Evolutionary conservation across 768 basidiomycete genomes (phyloP), one percentile per base, ranked within the genome.

Genomic region (Cantharellus cinnabarinus): DNA sequence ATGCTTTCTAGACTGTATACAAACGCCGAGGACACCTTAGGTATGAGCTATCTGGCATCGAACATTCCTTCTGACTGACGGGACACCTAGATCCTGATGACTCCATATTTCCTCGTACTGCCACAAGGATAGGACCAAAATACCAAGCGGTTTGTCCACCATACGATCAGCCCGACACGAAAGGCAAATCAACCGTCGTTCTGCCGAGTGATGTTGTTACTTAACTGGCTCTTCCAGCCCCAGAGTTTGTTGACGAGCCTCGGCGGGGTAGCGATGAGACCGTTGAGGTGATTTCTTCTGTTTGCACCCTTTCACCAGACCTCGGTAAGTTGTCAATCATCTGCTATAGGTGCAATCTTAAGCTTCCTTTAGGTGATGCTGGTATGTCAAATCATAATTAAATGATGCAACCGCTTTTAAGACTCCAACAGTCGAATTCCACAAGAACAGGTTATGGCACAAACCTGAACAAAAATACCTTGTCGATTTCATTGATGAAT

Each of bases 71-170:
- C 62, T 41, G 56, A 59, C 64, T 70, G 67, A 63, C 65, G 66
- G 66, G 7, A 14, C 34, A 20, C 38, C 56, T 69, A 91, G 94
- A 98, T 75, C 81, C 89, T 53, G 90, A 99, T 69, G 94, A 99
- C 72, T 79, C 90, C 61, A 94, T 98, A 68, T 97, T 91, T 69
- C 93, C 94, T 61, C 83, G 90, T 60, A 83, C 89, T 10, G 84
- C 88, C 4, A 93, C 88, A 34, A 82, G 93, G n/a, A 77, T 89
- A 42, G 90, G 91, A 14, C 77, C 81, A 44, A 90, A 87, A 67
- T 97, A 79, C 67, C 91, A 97, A 60, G 85, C 76, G 50, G 74
- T 66, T 62, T 80, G 79, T 14, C 79, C 76, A 53, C 66, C 62
- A 57, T 35, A 41, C 66, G 68, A 69, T 55, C 44, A 61, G 54